Conservation (phyloP, 768 basidiomycete species). For the Boletus pseudo-olivaceus region DNA sequence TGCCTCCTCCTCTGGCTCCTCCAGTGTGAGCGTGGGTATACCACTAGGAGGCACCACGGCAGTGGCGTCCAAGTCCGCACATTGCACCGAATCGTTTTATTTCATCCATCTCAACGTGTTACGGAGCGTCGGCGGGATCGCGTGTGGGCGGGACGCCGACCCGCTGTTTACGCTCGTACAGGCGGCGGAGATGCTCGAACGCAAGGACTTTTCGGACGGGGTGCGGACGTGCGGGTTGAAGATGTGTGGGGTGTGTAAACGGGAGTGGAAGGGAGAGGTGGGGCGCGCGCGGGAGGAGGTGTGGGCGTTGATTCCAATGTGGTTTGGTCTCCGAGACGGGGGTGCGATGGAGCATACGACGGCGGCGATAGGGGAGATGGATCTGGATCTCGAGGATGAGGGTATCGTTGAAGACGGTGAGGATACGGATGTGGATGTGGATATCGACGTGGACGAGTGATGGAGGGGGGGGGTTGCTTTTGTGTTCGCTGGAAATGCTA, state of each 20-base stretch:
- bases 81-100: slow-evolving; percentile 68
- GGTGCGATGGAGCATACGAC: background rate
- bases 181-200: slow-evolving; percentile 65
- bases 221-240: slow-evolving; percentile 47
- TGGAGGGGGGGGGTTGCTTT: background rate
- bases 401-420: slow-evolving; percentile 5
- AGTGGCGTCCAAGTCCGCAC: slow-evolving; percentile 13
- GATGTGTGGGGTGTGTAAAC: slow-evolving; percentile 52
- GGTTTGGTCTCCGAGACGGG: slow-evolving; percentile 51
- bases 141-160: slow-evolving; percentile 70
- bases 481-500: slow-evolving; percentile 11
- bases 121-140: slow-evolving; percentile 67
- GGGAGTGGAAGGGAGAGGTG: slow-evolving; percentile 42
- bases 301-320: slow-evolving; percentile 57
- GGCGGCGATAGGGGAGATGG: background rate
- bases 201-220: slow-evolving; percentile 69
- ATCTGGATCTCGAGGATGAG: background rate
- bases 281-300: slow-evolving; percentile 53
- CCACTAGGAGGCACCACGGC: background rate
- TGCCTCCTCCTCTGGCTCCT: background rate
- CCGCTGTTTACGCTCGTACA: slow-evolving; percentile 67
- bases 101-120: slow-evolving; percentile 72
- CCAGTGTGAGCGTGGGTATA: background rate
- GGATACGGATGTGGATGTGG: slow-evolving; percentile 8
- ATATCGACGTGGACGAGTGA: slow-evolving; percentile 16